phyloP scores from a whole-genome alignment of 2,329 filamentous ascomycete species.

The Leptographium lundbergii region DNA sequence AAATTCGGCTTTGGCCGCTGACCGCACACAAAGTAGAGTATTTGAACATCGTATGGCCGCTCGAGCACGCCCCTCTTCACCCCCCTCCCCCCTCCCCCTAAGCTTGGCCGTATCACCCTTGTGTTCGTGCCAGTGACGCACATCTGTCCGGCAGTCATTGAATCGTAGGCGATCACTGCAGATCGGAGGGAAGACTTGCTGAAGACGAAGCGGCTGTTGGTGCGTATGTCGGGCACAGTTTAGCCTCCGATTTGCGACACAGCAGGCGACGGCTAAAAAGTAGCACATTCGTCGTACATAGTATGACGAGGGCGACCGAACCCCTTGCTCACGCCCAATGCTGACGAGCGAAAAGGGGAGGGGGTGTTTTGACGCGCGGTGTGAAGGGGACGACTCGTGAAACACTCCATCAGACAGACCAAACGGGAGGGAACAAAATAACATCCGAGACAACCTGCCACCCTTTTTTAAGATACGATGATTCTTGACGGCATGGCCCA shows the following conservation, averaged over 20 bases:
- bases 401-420: neutral
- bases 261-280: neutral
- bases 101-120: neutral
- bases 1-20: too few species aligned
- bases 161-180: constrained; percentile 1
- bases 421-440: constrained; percentile 1
- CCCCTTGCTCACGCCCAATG: neutral
- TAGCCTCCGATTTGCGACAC: neutral
- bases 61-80: neutral
- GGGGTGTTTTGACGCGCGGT: neutral
- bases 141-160: neutral
- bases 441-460: constrained; percentile 7
- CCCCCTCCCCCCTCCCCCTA: neutral
- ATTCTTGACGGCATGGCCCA: neutral
- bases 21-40: too few species aligned
- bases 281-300: neutral
- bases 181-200: neutral
- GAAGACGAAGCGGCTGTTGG: neutral
- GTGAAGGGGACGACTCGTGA: neutral
- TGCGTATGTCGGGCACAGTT: neutral
- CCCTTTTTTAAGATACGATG: neutral
- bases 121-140: neutral
- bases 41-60: too few species aligned
- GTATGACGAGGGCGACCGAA: neutral
- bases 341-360: neutral